These are phyloP conservation scores for Suillus americanus DNA, from an alignment of 768 basidiomycete species.

Conservation along the genomic window DNA sequence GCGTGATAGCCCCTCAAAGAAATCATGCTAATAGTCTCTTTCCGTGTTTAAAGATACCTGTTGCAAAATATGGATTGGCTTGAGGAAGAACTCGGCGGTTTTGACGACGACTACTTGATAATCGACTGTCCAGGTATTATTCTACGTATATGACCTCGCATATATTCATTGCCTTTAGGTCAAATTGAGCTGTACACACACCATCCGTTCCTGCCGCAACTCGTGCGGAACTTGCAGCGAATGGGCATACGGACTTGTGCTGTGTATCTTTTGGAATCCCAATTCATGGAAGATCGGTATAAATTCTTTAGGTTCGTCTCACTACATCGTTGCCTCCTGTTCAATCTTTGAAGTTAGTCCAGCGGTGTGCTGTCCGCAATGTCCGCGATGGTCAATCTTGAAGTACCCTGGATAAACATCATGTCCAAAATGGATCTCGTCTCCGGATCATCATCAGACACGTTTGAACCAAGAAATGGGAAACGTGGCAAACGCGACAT, in stretches of 20 bases:
- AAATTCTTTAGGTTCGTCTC: conserved; percentile 86
- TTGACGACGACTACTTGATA: conserved; percentile 93
- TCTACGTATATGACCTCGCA: conserved; percentile 1
- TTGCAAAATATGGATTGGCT: conserved; percentile 98
- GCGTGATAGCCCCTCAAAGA: neutral
- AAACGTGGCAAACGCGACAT: conserved; percentile 75
- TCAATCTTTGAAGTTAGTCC: conserved; percentile 6
- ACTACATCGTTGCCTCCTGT: conserved; percentile 1
- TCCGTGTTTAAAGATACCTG: conserved; percentile 66
- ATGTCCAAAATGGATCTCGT: conserved; percentile 99
- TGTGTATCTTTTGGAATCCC: conserved; percentile 92
- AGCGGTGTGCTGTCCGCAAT: conserved; percentile 96
- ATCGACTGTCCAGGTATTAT: conserved; percentile 84
- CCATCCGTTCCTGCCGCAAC: conserved; percentile 91
- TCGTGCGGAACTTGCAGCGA: conserved; percentile 72
- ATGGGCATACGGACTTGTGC: conserved; percentile 87
- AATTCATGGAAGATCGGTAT: conserved; percentile 99
- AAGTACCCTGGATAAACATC: conserved; percentile 95
- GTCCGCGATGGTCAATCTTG: conserved; percentile 98
- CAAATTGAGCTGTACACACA: conserved; percentile 99
- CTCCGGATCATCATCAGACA: conserved; percentile 37
- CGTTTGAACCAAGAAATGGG: conserved; percentile 68
- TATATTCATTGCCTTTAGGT: conserved; percentile 44
- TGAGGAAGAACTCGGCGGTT: conserved; percentile 92
- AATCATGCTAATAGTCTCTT: neutral